Evolutionary conservation across 2,329 filamentous ascomycete genomes (phyloP).

Genomic region (Calonectria pseudoreteaudii): DNA sequence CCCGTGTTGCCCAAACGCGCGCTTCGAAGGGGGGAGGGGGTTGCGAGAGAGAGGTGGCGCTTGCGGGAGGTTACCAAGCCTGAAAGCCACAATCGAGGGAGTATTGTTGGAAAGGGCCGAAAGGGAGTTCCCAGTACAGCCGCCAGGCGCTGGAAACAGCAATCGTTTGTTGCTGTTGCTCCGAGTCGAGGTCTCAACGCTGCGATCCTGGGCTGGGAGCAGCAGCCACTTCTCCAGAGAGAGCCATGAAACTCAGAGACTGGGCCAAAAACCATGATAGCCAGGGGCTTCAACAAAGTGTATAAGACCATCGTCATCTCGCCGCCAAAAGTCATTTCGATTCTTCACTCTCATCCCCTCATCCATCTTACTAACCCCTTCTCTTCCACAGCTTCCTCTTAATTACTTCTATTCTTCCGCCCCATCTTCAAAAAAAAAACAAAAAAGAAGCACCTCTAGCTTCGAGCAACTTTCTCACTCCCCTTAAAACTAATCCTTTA

Average conservation of each 20-base stretch:
- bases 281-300: background rate
- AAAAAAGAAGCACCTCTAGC: background rate
- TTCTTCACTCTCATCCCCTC: background rate
- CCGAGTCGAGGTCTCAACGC: background rate
- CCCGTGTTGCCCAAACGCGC: background rate
- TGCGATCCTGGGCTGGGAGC: background rate
- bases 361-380: background rate
- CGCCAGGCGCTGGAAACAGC: background rate
- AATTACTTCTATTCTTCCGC: background rate
- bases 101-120: slow-evolving; percentile 6
- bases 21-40: background rate
- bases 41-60: background rate
- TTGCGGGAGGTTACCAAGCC: background rate
- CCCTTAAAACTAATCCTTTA: background rate
- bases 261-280: background rate
- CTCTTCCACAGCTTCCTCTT: background rate
- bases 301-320: background rate
- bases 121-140: slow-evolving; percentile 2
- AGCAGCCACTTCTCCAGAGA: background rate
- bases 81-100: background rate
- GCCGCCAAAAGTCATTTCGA: background rate
- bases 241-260: background rate
- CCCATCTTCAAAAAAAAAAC: background rate
- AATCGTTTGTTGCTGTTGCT: background rate
- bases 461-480: background rate